A percentile compares a stretch with the other conserved stretches of the same genome.
phyloP scores from a whole-genome alignment of 1,284 basidiomycete species.

The Leccinum solheimii region DNA sequence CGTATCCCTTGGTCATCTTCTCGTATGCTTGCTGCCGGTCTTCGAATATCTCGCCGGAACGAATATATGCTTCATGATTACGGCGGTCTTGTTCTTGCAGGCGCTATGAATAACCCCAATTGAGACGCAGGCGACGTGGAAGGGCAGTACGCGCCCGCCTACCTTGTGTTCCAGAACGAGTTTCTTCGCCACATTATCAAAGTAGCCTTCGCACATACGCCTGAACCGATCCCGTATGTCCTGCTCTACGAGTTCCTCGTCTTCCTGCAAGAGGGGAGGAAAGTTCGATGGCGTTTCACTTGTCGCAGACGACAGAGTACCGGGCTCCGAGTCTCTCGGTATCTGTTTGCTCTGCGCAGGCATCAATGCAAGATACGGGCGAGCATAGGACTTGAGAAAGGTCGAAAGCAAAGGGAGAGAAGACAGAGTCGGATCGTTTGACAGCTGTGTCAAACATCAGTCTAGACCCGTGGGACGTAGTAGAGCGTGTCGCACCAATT shows the following conservation, averaged over 20 bases:
- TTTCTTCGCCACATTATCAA: constrained; percentile 89
- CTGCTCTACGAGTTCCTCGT: constrained; percentile 76
- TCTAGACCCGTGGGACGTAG: not conserved
- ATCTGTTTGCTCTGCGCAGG: constrained; percentile 60
- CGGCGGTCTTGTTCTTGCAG: constrained; percentile 95
- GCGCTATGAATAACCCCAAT: constrained; percentile 49
- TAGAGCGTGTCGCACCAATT: constrained; percentile 61
- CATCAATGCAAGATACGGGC: constrained; percentile 75
- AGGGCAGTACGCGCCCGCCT: constrained; percentile 26
- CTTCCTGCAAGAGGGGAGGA: constrained; percentile 48
- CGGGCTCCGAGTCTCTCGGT: constrained; percentile 51
- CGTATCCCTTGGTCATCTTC: constrained; percentile 95
- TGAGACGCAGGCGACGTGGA: not conserved
- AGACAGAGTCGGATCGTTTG: constrained; percentile 81
- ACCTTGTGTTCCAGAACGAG: constrained; percentile 90
- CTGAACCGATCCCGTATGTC: constrained; percentile 88
- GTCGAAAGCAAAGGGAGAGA: constrained; percentile 83
- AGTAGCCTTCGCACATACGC: constrained; percentile 92
- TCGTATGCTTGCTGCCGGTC: constrained; percentile 98
- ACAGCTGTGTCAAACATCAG: constrained; percentile 54
- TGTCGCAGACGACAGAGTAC: constrained; percentile 49
- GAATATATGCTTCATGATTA: constrained; percentile 98
- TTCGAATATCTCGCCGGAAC: constrained; percentile 98
- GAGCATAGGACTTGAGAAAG: constrained; percentile 82
- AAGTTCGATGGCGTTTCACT: constrained; percentile 42